Conservation (phyloP, 2,329 filamentous ascomycete species). For the Penicillium oxalicum region DNA sequence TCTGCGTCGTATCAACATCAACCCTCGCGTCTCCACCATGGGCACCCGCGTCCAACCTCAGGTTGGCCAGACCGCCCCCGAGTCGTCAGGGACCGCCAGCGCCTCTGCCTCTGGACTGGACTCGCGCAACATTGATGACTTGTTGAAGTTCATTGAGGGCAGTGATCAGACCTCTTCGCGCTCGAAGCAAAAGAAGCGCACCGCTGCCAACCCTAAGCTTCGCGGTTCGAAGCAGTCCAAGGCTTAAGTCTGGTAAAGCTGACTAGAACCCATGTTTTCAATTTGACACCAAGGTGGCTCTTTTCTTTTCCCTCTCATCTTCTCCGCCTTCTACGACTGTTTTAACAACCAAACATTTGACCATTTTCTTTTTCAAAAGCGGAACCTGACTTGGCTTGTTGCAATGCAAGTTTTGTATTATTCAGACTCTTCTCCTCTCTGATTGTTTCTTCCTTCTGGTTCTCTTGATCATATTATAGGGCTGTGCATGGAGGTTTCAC, state of each 20-base stretch:
- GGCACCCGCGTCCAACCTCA: slow-evolving; percentile 57
- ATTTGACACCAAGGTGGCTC: slow-evolving; percentile 3
- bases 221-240: slow-evolving; percentile 39
- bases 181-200: slow-evolving; percentile 42
- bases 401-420: slow-evolving; percentile 25
- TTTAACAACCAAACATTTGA: slow-evolving; percentile 26
- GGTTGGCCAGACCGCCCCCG: slow-evolving; percentile 54
- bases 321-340: slow-evolving; percentile 23
- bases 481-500: slow-evolving; percentile 29
- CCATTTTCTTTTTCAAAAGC: slow-evolving; percentile 18
- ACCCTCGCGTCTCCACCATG: slow-evolving; percentile 50
- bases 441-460: slow-evolving; percentile 15
- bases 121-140: slow-evolving; percentile 81
- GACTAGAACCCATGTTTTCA: background rate
- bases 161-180: slow-evolving; percentile 37
- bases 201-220: slow-evolving; percentile 40
- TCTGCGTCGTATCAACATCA: slow-evolving; percentile 65
- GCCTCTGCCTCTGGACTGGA: slow-evolving; percentile 50
- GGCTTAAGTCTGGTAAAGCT: slow-evolving; percentile 16
- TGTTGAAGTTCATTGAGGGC: slow-evolving; percentile 92
- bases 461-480: slow-evolving; percentile 21
- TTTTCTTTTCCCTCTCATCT: slow-evolving; percentile 9
- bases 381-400: slow-evolving; percentile 24
- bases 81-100: slow-evolving; percentile 40
- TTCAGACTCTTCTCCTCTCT: slow-evolving; percentile 37